These are phyloP conservation scores for Colletotrichum orbiculare DNA, from an alignment of 2,329 filamentous ascomycete species.

Conservation along the genomic window DNA sequence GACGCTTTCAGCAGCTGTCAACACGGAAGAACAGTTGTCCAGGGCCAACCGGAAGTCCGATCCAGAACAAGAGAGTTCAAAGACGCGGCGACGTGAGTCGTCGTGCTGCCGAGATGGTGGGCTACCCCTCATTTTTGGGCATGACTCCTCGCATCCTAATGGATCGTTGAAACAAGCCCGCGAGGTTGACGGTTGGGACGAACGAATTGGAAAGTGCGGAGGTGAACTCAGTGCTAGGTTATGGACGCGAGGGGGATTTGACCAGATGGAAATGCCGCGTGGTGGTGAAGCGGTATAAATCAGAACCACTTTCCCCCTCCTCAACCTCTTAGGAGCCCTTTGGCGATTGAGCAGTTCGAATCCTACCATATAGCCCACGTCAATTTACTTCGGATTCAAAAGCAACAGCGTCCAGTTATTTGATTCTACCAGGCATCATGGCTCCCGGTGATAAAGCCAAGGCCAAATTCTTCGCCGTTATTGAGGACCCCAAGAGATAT, in stretches of 20 bases:
- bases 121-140: slow-evolving; percentile 27
- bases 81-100: slow-evolving; percentile 10
- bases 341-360: not conserved
- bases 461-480: slow-evolving; percentile 30
- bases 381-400: not conserved
- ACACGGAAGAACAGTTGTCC: not conserved
- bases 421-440: not conserved
- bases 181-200: slow-evolving; percentile 3
- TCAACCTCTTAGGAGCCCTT: too few relatives aligned
- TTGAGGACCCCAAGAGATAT: slow-evolving; percentile 29
- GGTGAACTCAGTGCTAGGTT: slow-evolving; percentile 3
- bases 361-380: too few relatives aligned
- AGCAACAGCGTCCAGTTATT: too few relatives aligned
- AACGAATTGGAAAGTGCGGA: slow-evolving; percentile 28
- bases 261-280: not conserved
- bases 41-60: slow-evolving; percentile 22
- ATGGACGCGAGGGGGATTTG: not conserved
- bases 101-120: not conserved
- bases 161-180: slow-evolving; percentile 21
- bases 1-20: not conserved
- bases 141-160: slow-evolving; percentile 5
- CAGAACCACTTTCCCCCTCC: slow-evolving; percentile 21
- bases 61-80: not conserved
- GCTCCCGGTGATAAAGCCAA: slow-evolving; percentile 28
- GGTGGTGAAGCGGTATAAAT: not conserved